Evolutionary conservation across 192 early-diverging fungal genomes (phyloP).

Genomic region (Gigaspora rosea): DNA sequence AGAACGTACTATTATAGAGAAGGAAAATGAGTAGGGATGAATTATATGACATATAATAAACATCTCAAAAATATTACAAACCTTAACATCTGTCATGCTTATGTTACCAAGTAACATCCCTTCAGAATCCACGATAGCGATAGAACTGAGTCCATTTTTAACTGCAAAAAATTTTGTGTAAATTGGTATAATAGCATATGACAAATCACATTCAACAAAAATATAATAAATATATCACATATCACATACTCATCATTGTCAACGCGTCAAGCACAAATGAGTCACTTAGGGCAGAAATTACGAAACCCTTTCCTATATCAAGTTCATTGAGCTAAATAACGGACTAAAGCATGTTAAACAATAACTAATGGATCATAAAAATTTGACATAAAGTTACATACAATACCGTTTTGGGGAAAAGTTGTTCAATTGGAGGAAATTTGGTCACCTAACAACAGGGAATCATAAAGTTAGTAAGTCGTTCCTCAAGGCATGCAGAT

Average conservation of each 20-base stretch:
- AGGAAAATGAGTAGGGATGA: conserved; percentile 12
- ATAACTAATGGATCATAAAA: background rate
- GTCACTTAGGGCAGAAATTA: conserved; percentile 54
- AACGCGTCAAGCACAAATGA: conserved; percentile 69
- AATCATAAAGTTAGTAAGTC: background rate
- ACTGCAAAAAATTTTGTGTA: conserved; percentile 37
- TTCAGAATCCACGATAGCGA: conserved; percentile 58
- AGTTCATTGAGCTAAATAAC: conserved; percentile 51
- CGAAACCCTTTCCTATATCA: conserved; percentile 54
- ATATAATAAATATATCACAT: background rate
- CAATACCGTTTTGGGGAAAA: conserved; percentile 53
- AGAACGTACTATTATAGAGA: conserved; percentile 36
- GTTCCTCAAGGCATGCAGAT: background rate
- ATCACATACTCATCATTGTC: conserved; percentile 56
- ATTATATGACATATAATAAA: background rate
- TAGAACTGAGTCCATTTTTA: conserved; percentile 60
- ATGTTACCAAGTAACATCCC: conserved; percentile 65
- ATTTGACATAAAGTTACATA: background rate
- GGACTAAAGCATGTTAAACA: background rate
- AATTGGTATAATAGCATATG: conserved; percentile 6
- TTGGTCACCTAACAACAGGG: background rate
- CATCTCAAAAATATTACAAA: conserved; percentile 11
- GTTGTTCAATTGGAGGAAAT: conserved; percentile 46
- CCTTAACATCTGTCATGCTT: conserved; percentile 71
- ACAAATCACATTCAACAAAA: background rate